Evolutionary conservation across 176 grass and related monocot genomes (phyloP), one percentile per base, ranked within the genome.

Genomic region (Bothriochloa decipiens): DNA sequence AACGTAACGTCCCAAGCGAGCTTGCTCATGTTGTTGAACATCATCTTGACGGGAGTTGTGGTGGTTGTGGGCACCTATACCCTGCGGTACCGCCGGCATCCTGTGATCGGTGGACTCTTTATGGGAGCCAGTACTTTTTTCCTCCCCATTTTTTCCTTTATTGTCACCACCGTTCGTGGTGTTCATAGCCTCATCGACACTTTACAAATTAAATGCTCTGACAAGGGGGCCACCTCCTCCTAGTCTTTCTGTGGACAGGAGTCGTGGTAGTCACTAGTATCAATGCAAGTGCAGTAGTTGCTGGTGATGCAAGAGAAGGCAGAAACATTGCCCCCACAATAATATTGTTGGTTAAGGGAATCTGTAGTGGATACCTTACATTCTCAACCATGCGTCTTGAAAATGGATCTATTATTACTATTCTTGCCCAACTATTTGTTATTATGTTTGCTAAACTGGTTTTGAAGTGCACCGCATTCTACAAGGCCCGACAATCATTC

Each of bases 181-280:
- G 8, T 20, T 10, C 36, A 22, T 55, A 18, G 7, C 17, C 52
- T 55, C 6, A 55, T 55, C 16, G 4, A 39, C 4, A 39, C 37
- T 39, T 6, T 39, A 39, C 37, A 55, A 2, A 7, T 55, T 22
- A 0, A 8, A 1, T 57, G 53, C 53, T 0, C 0, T 57, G 53
- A n/a, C 0, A 4, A 2, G 1, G 0, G 39, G 39, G 4, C 4
- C 36, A 41, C 36, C 2, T 70, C 36, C 0, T 4, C 18, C 8
- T 70, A 2, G 67, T 41, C 8, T 22, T 41, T 10, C 0, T 1
- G 2, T 70, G 67, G 67, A 41, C 67, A 12, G 67, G 33, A n/a
- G 7, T 70, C 5, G 36, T 70, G 3, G 8, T 70, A 29, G 9
- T 4, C 8, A 70, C n/a, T 6, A 9, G 67, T 13, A 70, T 70